Conservation (phyloP, 2,329 filamentous ascomycete genomes). For the Aspergillus brunneoviolaceus region DNA sequence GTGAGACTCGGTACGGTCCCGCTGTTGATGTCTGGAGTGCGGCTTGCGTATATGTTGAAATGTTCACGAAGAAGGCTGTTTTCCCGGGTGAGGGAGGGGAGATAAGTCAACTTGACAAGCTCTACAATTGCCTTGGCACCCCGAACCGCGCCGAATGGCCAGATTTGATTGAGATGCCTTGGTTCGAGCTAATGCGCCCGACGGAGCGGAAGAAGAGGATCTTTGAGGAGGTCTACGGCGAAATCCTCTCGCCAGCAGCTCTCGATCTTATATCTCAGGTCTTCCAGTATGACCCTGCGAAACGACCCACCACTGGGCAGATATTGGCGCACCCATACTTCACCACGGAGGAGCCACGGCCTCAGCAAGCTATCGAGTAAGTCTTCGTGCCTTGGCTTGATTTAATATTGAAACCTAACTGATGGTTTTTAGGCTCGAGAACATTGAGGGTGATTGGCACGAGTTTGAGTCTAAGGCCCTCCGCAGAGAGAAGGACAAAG, state of each 20-base stretch:
- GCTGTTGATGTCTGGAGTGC: slow-evolving; percentile 96
- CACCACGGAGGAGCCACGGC: slow-evolving; percentile 71
- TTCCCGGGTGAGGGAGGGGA: slow-evolving; percentile 97
- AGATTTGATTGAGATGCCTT: slow-evolving; percentile 86
- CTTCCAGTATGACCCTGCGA: slow-evolving; percentile 84
- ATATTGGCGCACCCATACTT: slow-evolving; percentile 90
- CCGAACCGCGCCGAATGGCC: slow-evolving; percentile 86
- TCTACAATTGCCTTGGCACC: slow-evolving; percentile 89
- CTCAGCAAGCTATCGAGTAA: slow-evolving; percentile 78
- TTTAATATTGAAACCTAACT: slow-evolving; percentile 3
- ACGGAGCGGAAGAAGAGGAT: slow-evolving; percentile 68
- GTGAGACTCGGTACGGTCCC: slow-evolving; percentile 85
- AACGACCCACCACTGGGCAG: slow-evolving; percentile 78
- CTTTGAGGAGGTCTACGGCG: slow-evolving; percentile 80
- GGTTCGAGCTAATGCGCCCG: slow-evolving; percentile 89
- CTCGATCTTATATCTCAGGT: slow-evolving; percentile 80
- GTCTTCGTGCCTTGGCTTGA: slow-evolving; percentile 38
- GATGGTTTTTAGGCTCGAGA: slow-evolving; percentile 60
- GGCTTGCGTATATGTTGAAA: slow-evolving; percentile 93
- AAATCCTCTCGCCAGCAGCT: slow-evolving; percentile 73
- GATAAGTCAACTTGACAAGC: slow-evolving; percentile 91
- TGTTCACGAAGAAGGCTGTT: slow-evolving; percentile 89
- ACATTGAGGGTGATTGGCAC: slow-evolving; percentile 93
- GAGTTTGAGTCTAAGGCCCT: slow-evolving; percentile 97
- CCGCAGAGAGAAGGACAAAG: slow-evolving; percentile 76